Percentiles rank a stretch among this genome's conserved stretches.
Conservation (phyloP, 1,284 basidiomycete genomes). For the Gymnopus androsaceus region DNA sequence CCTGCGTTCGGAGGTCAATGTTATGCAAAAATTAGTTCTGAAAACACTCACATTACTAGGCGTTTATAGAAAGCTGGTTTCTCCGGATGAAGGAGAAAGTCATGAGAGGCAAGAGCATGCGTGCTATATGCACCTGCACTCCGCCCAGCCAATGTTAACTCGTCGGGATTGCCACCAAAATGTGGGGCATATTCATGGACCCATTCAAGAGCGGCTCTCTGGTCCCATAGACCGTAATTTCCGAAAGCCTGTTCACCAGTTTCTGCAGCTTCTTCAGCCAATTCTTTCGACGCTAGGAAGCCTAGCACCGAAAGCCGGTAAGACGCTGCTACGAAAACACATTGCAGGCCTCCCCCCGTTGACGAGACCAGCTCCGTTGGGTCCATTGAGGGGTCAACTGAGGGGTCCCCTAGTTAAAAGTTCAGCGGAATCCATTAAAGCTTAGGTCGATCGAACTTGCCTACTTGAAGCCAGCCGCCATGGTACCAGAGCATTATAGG, state of each 20-base stretch:
- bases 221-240: constrained; percentile 20
- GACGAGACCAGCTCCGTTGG: constrained; percentile 17
- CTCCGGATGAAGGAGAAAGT: constrained; percentile 12
- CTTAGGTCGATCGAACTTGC: no score
- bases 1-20: constrained; percentile 3
- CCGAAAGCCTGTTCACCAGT: constrained; percentile 13
- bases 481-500: constrained; percentile 21
- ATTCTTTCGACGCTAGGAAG: constrained; percentile 17
- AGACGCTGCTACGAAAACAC: constrained; percentile 16
- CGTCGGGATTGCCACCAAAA: constrained; percentile 17
- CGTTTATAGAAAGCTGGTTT: constrained; percentile 11
- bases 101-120: constrained; percentile 17
- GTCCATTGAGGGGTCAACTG: constrained; percentile 17
- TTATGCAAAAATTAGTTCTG: background rate
- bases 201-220: constrained; percentile 15
- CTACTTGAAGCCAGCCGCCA: background rate
- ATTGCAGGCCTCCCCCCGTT: constrained; percentile 15
- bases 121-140: constrained; percentile 18
- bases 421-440: no score
- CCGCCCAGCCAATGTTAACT: constrained; percentile 17
- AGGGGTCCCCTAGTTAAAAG: constrained; percentile 18
- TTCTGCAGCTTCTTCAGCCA: constrained; percentile 16
- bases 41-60: constrained; percentile 17
- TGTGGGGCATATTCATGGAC: constrained; percentile 11
- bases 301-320: constrained; percentile 19